phyloP scores from a whole-genome alignment of 1,284 basidiomycete species.

The Cerioporus squamosus region DNA sequence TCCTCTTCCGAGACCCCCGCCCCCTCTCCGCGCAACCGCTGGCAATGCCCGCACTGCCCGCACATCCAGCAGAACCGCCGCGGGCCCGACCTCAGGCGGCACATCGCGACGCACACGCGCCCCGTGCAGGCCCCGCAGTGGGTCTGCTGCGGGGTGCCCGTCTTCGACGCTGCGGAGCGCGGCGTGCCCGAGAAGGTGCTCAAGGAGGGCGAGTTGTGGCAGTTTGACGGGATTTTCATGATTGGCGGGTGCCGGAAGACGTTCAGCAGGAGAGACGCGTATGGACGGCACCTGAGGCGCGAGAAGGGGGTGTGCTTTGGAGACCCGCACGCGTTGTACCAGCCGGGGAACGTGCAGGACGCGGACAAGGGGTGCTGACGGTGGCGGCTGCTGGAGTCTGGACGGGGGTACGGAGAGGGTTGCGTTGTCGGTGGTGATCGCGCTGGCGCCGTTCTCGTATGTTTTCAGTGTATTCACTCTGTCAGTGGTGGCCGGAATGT shows the following conservation, averaged over 20 bases:
- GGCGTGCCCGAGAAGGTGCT: background rate
- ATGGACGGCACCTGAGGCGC: conserved; percentile 24
- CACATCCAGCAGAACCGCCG: conserved; percentile 22
- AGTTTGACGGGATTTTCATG: conserved; percentile 23
- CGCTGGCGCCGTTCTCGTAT: too few species aligned
- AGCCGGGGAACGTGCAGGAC: background rate
- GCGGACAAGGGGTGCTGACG: too few species aligned
- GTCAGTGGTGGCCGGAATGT: too few species aligned
- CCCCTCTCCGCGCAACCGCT: background rate
- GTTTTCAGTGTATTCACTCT: too few species aligned
- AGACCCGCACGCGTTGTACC: conserved; percentile 4
- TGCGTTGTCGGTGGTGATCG: too few species aligned
- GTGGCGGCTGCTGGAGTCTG: too few species aligned
- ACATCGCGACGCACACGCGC: conserved; percentile 20
- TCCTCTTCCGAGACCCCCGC: background rate
- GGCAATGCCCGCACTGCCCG: conserved; percentile 17
- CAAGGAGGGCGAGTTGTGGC: conserved; percentile 9
- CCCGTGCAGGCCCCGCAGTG: conserved; percentile 28
- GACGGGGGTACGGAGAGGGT: too few species aligned
- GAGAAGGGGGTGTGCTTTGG: conserved; percentile 12
- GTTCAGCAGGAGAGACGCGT: conserved; percentile 28
- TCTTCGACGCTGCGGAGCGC: conserved; percentile 1
- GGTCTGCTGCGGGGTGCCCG: conserved; percentile 26
- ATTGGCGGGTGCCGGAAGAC: conserved; percentile 26
- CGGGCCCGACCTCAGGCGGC: conserved; percentile 24